phyloP scores from a whole-genome alignment of 1,284 basidiomycete genomes.

The Tremellales sp. region DNA sequence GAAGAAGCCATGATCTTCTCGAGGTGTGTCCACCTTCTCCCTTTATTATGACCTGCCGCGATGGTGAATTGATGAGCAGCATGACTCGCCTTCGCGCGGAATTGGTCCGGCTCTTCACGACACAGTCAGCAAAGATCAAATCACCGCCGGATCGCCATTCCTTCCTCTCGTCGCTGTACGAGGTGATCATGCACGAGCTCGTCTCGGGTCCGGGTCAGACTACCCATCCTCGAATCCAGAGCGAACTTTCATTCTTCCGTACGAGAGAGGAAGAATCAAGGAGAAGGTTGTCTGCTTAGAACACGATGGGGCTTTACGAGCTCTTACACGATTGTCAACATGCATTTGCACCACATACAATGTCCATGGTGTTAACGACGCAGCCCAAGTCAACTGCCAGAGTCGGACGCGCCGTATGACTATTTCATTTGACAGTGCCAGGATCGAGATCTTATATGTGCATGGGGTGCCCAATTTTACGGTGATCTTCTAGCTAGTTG shows the following conservation, averaged over 20 bases:
- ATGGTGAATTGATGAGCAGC: slow-evolving; percentile 50
- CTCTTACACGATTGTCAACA: too few species aligned
- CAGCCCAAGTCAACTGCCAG: too few species aligned
- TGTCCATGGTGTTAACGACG: too few species aligned
- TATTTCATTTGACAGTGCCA: too few species aligned
- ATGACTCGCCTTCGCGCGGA: slow-evolving; percentile 80
- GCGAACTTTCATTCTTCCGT: slow-evolving; percentile 59
- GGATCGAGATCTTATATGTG: too few species aligned
- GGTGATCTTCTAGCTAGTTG: too few species aligned
- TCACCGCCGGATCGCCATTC: slow-evolving; percentile 58
- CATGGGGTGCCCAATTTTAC: too few species aligned
- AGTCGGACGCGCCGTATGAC: too few species aligned
- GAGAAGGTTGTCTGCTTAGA: slow-evolving; percentile 46
- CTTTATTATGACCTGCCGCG: neutral
- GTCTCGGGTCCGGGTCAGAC: slow-evolving; percentile 54
- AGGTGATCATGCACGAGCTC: slow-evolving; percentile 68
- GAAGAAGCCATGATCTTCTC: slow-evolving; percentile 93
- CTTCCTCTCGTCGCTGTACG: slow-evolving; percentile 68
- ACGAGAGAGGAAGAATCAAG: slow-evolving; percentile 59
- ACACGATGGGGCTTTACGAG: too few species aligned
- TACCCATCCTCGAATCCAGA: slow-evolving; percentile 57
- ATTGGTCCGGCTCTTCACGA: slow-evolving; percentile 69
- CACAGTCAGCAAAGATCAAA: slow-evolving; percentile 64
- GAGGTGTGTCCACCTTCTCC: slow-evolving; percentile 56
- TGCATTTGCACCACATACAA: too few species aligned